phyloP scores from a whole-genome alignment of 192 early-diverging fungal genomes.

The Cladochytrium replicatum region DNA sequence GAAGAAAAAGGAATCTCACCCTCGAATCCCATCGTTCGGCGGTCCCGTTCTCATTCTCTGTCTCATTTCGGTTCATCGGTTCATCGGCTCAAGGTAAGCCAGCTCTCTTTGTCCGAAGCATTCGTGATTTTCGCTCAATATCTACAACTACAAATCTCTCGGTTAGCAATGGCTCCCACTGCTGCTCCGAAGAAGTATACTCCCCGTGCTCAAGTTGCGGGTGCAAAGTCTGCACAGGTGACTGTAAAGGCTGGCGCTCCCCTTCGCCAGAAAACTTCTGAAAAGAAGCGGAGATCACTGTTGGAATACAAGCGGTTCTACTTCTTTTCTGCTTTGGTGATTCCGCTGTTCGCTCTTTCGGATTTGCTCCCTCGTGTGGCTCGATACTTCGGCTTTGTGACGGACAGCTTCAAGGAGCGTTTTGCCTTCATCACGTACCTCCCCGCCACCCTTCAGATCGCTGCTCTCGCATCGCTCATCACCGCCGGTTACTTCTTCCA shows the following conservation, averaged over 20 bases:
- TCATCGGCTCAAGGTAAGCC: too few relatives aligned
- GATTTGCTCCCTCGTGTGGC: conserved; percentile 22
- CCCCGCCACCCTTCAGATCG: conserved; percentile 20
- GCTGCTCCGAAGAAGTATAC: too few relatives aligned
- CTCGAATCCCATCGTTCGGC: too few relatives aligned
- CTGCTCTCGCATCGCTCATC: conserved; percentile 9
- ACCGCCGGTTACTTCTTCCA: conserved; percentile 9
- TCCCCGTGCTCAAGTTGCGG: background rate
- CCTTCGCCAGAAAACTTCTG: background rate
- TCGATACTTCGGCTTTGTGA: conserved; percentile 4
- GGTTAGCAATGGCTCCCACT: too few relatives aligned
- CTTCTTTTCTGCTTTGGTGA: conserved; percentile 8
- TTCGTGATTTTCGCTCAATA: too few relatives aligned
- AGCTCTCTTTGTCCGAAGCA: too few relatives aligned
- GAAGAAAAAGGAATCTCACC: too few relatives aligned
- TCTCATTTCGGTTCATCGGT: too few relatives aligned
- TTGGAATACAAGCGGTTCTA: conserved; percentile 13
- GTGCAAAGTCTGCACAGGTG: conserved; percentile 1
- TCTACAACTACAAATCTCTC: too few relatives aligned
- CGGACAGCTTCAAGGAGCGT: conserved; percentile 12
- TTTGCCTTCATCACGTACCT: conserved; percentile 18
- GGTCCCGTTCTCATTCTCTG: too few relatives aligned
- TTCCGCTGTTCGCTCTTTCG: conserved; percentile 20
- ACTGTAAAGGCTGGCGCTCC: conserved; percentile 4
- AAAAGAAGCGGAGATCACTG: background rate